Base-by-base conservation (phyloP, 257 asterid species). In the Misopates orontium region DNA sequence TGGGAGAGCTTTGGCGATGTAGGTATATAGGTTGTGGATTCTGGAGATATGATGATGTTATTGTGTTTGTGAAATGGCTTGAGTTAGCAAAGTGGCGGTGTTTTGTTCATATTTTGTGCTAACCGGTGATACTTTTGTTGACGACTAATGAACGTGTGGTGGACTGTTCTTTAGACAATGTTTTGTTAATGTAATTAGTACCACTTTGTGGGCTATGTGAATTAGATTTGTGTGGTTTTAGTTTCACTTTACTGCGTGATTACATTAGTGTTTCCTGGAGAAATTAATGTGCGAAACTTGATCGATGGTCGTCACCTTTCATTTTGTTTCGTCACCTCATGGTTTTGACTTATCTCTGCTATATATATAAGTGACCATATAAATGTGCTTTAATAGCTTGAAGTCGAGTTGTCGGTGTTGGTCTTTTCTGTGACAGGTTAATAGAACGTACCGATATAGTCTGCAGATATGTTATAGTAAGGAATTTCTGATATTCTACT, bases 1-100 rank as follows among this genome's bases (percentile, higher is more conserved):
- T 24, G 75, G 74, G 66, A 51, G 62, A 40, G 73, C 73, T 50
- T 9, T 70, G 74, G 64, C 68, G 1, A 75, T 82, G 77, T 87
- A 81, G 80, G 85, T 76, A 53, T 11, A 18, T 53, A 36, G 42
- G 10, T 32, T 56, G 69, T 68, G 64, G 17, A 22, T 70, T 49
- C 45, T 65, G 28, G n/a, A 28, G 55, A 22, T 60, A 45, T 4
- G 45, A 5, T 36, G 42, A 9, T 36, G n/a, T 12, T 18, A 22
- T 16, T 56, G 31, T 67, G 59, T 62, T 48, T 50, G 45, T 20
- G 17, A 19, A 15, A 11, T 74, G 51, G 39, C 2, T 14, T 18
- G 53, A 59, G 55, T 51, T 23, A 9, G 31, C 56, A n/a, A n/a
- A 28, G 25, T 28, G 3, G 36, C 47, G 24, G 39, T 66, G 45